Percentiles rank a stretch among this genome's conserved stretches.
Conservation (phyloP, 2,329 filamentous ascomycete genomes). For the Diplodia scrobiculata region DNA sequence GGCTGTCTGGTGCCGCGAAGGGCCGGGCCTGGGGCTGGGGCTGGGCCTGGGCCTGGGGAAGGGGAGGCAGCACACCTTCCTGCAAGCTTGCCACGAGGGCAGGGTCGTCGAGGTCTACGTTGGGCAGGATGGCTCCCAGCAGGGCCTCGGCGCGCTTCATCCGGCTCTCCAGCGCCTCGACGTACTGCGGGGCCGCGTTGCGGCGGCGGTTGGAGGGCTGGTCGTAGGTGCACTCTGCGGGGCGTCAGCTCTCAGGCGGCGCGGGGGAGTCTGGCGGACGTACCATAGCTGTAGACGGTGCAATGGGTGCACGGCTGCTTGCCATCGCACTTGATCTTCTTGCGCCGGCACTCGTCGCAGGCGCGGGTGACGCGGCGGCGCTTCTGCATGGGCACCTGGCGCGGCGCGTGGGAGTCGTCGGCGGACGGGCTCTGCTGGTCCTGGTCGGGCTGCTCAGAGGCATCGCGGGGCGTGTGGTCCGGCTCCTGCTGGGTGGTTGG, state of each 20-base stretch:
- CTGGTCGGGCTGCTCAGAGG: slow-evolving; percentile 19
- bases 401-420: slow-evolving; percentile 4
- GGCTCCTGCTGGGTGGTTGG: slow-evolving; percentile 13
- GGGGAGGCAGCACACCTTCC: slow-evolving; percentile 60
- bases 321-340: slow-evolving; percentile 60
- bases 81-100: slow-evolving; percentile 76
- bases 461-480: slow-evolving; percentile 22
- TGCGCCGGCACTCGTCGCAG: slow-evolving; percentile 49
- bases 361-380: slow-evolving; percentile 49
- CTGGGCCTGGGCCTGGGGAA: slow-evolving; percentile 37
- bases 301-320: slow-evolving; percentile 75
- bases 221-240: slow-evolving; percentile 86
- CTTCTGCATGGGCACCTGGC: slow-evolving; percentile 35
- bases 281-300: slow-evolving; percentile 97
- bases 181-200: slow-evolving; percentile 89
- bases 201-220: slow-evolving; percentile 89
- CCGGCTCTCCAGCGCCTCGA: slow-evolving; percentile 82
- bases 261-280: slow-evolving; percentile 25
- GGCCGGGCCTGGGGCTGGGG: slow-evolving; percentile 24
- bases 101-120: slow-evolving; percentile 81
- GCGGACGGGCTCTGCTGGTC: slow-evolving; percentile 17
- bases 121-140: slow-evolving; percentile 76
- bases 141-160: slow-evolving; percentile 81
- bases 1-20: slow-evolving; percentile 5
- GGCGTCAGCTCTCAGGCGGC: slow-evolving; percentile 19